Base-by-base conservation (phyloP, 2,329 filamentous ascomycete genomes). In the Aphanoascus verrucosus region DNA sequence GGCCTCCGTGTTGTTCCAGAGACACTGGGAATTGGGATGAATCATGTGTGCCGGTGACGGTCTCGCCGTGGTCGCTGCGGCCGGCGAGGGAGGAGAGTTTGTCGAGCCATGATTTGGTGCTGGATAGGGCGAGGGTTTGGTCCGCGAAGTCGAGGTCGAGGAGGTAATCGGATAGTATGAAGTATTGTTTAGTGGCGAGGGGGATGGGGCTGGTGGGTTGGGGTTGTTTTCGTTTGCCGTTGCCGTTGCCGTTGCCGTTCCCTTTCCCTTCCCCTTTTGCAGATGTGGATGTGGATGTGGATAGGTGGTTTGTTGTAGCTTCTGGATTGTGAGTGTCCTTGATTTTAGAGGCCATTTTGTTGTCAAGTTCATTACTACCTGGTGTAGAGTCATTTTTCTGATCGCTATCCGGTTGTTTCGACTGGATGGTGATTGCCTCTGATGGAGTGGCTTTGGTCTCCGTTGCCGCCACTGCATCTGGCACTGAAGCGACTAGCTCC, bases 141-240 rank as follows among this genome's bases (percentile, higher is more conserved):
- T 67, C 64, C 45, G 68, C 67, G 47, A 74, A 74, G 54, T 74
- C 72, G 50, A 72, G 67, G 12, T 68, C 64, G 7, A 74, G 59
- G 8, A 74, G 63, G 20, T 67, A 65, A 40, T 69, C 64, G 54
- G 68, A 68, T 23, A 69, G 65, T 2, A 58, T 59, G 49, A 70
- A 67, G 56, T 74, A 74, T 54, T 72, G 67, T 28, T 63, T 59
- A 46, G 71, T 64, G 44, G 59, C 64, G 15, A 74, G 57, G 12
- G 72, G 62, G 1, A 70, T 59, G 63, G 15, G 3, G 23, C 23
- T 7, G 23, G 23, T 28, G 23, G 23, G 23, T 28, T 28, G 3
- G 23, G 23, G 23, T 7, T 71, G 61, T 41, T 23, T 4, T 15
- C 37, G 5, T 15, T n/a, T 37, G n/a, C n/a, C n/a, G n/a, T n/a